Evolutionary conservation across 257 asterid species (phyloP), one percentile per base, ranked within the genome.

Genomic region (Rubia yunnanensis): DNA sequence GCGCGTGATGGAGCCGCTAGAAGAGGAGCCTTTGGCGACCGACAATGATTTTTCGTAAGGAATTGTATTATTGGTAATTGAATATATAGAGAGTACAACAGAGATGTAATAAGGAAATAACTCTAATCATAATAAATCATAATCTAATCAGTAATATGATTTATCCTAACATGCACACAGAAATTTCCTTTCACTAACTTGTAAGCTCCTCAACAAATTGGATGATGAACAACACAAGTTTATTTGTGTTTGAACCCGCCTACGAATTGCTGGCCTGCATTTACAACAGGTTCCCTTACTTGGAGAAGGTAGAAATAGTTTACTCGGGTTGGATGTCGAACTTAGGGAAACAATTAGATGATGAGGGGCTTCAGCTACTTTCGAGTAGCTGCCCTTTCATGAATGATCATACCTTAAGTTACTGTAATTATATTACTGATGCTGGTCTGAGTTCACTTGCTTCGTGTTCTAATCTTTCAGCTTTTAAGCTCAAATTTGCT

Each of bases 281-380:
- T 53, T 84, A 94, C 81, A 70, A 68, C 26, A 80, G 96, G 75
- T 91, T 88, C 52, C 75, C 23, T 27, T 79, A 79, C 67, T 67
- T 91, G 78, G 94, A 85, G 34, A 86, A 65, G 71, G 81, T 91
- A 7, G 95, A 91, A 68, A 85, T 91, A 54, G 69, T 78, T 52
- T 88, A 91, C 82, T 79, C 88, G 1, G 98, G 96, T 70, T 91
- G 96, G 96, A 85, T 86, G 96, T 91, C 94, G 35, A 86, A 75
- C 64, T 81, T 83, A 65, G 98, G 98, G 4, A 85, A 79, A 69
- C 98, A 91, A 64, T 71, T 88, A 50, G 95, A 85, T 61, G 96
- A 88, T 62, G 64, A 70, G 60, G 95, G 94, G 35, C 84, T 91
- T 72, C 56, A 50, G 60, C 64, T 72, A 54, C 89, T 91, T 66